Evolutionary conservation across 768 basidiomycete genomes (phyloP).

Genomic region (Phaeotremella skinneri): DNA sequence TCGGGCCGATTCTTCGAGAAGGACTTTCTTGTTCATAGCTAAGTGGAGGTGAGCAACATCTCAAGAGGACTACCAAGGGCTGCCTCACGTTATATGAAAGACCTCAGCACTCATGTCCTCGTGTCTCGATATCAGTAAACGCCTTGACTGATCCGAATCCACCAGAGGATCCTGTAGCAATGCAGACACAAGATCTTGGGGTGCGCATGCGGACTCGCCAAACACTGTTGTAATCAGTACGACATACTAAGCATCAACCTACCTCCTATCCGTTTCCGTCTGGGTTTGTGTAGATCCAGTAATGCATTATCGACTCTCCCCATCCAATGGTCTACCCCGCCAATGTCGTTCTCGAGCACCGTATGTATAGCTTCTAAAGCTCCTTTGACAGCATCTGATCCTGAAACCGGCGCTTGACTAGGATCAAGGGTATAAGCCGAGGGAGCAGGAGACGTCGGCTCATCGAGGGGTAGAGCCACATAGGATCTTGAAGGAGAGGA

Average conservation of each 20-base stretch:
- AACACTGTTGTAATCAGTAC: conserved; percentile 23
- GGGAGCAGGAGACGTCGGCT: too few relatives aligned
- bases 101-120: conserved; percentile 13
- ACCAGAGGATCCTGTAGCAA: conserved; percentile 43
- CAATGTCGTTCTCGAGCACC: conserved; percentile 33
- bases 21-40: not conserved
- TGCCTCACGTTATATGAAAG: conserved; percentile 19
- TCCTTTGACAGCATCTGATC: conserved; percentile 4
- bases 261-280: conserved; percentile 21
- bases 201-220: conserved; percentile 31
- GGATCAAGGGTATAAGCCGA: too few relatives aligned
- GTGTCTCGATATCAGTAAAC: conserved; percentile 25
- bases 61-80: not conserved
- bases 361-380: conserved; percentile 14
- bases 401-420: conserved; percentile 12
- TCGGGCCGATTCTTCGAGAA: conserved; percentile 1
- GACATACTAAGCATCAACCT: not conserved
- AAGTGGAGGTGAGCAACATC: not conserved
- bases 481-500: too few relatives aligned
- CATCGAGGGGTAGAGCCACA: too few relatives aligned
- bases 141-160: conserved; percentile 18
- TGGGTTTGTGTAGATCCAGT: conserved; percentile 13
- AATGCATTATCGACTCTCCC: conserved; percentile 22
- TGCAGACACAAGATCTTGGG: conserved; percentile 37
- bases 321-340: conserved; percentile 36